Base-by-base conservation (phyloP, 1,284 basidiomycete genomes). In the Coriolopsis trogii region DNA sequence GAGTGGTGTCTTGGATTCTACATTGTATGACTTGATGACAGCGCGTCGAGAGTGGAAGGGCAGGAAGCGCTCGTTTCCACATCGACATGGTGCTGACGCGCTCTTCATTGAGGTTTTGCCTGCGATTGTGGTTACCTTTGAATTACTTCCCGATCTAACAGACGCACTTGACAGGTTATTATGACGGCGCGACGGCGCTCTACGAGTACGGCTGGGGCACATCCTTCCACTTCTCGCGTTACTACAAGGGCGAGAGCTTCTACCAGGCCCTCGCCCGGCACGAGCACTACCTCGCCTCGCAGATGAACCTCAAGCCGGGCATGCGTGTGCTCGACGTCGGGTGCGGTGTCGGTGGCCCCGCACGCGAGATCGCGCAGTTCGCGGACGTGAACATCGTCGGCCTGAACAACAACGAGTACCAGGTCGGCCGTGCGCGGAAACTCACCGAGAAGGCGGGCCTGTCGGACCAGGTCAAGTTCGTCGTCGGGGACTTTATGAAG, bases 261-360 rank as follows among this genome's bases (percentile, higher is more conserved):
- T 67, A 75, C 37, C 82, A 82, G 6, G 84, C 91, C 48, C 81
- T 99, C 51, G 95, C 96, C 15, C 89, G 97, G 47, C 96, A 99
- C 69, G 96, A 99, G 76, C 96, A 99, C 76, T 99, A 96, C 77
- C 92, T 99, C 58, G 87, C 95, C 10, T 76, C 86, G 6, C 83
- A 92, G 67, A 94, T 96, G 85, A 70, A 73, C 42, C 76, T 95
- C 59, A 85, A 85, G 53, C 87, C 93, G 6, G 92, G 93, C 36
- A 97, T 97, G 95, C 85, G 89, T 40, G 95, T 99, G 26, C 87
- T 99, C 54, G 96, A 99, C 69, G 95, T 99, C 54, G 96, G 96
- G 1, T 99, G 97, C 69, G 96, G 96, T 70, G 92, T 99, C 49
- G 97, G 97, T 56, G 96, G 97, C 0, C 96, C 96, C 26, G 96